These are phyloP conservation scores for Gastrodia elata DNA, from an alignment of 106 monocot genomes.

Conservation along the genomic window DNA sequence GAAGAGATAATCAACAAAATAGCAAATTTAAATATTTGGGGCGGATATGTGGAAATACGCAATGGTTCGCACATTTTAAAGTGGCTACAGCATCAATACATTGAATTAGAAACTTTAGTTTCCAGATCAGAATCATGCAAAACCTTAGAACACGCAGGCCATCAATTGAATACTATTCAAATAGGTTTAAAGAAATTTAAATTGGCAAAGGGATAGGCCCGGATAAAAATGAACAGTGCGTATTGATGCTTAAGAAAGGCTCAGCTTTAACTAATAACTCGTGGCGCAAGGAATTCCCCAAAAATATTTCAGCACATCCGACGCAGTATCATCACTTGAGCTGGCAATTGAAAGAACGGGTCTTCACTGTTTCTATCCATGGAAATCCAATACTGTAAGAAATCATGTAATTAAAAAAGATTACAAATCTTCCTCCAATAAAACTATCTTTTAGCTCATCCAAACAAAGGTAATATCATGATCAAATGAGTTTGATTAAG, in stretches of 20 bases:
- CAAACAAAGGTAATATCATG: neutral
- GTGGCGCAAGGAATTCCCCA: neutral
- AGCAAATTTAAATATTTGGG: no score
- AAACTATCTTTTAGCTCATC: neutral
- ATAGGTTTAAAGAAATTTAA: neutral
- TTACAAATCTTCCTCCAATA: neutral
- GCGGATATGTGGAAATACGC: no score
- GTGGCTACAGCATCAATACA: neutral
- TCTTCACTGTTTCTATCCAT: neutral
- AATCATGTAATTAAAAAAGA: neutral
- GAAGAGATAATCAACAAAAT: no score
- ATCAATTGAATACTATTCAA: neutral
- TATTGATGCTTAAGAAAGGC: neutral
- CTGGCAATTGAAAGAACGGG: neutral
- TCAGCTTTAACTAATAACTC: neutral
- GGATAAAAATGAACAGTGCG: neutral
- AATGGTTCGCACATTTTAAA: neutral
- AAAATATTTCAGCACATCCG: neutral
- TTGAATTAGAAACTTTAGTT: neutral
- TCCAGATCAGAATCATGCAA: no score
- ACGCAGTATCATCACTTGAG: neutral
- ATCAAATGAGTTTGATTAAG: neutral
- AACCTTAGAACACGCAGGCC: no score
- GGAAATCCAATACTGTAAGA: neutral
- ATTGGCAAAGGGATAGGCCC: neutral